Evolutionary conservation across 129 eudicot genomes (phyloP).

Genomic region (Dittrichia graveolens): DNA sequence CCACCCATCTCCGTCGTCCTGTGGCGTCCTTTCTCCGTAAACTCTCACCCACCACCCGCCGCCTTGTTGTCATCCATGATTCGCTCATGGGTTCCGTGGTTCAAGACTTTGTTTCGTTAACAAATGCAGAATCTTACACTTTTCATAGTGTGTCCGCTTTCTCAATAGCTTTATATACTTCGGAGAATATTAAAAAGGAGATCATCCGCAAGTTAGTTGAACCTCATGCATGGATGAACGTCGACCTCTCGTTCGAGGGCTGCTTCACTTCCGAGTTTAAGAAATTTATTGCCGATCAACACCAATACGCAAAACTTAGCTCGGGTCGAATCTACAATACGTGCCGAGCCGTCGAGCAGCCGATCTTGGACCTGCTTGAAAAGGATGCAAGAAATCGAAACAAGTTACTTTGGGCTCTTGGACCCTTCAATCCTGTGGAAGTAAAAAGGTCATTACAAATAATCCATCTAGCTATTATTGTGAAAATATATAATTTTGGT

Average conservation of each 20-base stretch:
- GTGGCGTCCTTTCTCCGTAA: conserved; percentile 33
- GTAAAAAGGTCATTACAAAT: not conserved
- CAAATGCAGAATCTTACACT: conserved; percentile 58
- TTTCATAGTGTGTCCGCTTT: conserved; percentile 53
- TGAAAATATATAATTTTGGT: too few species aligned
- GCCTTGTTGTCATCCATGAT: conserved; percentile 56
- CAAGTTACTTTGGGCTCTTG: conserved; percentile 45
- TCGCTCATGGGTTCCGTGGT: conserved; percentile 51
- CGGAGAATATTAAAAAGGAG: conserved; percentile 10
- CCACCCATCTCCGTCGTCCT: conserved; percentile 48
- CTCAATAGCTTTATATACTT: not conserved
- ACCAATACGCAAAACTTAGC: conserved; percentile 16
- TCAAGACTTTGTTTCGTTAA: conserved; percentile 41
- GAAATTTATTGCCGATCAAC: conserved; percentile 20
- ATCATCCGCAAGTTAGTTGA: conserved; percentile 18
- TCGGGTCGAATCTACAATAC: conserved; percentile 47
- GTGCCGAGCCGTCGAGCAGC: conserved; percentile 33
- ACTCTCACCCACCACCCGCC: conserved; percentile 28
- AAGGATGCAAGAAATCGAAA: conserved; percentile 15
- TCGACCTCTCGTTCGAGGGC: conserved; percentile 38
- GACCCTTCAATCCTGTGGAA: conserved; percentile 39
- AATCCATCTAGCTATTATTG: not conserved
- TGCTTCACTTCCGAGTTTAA: conserved; percentile 38
- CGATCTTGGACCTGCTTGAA: conserved; percentile 34
- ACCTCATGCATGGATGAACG: conserved; percentile 8